Conservation (phyloP, 1,139 yeast genomes). For the Pichia sp. region DNA sequence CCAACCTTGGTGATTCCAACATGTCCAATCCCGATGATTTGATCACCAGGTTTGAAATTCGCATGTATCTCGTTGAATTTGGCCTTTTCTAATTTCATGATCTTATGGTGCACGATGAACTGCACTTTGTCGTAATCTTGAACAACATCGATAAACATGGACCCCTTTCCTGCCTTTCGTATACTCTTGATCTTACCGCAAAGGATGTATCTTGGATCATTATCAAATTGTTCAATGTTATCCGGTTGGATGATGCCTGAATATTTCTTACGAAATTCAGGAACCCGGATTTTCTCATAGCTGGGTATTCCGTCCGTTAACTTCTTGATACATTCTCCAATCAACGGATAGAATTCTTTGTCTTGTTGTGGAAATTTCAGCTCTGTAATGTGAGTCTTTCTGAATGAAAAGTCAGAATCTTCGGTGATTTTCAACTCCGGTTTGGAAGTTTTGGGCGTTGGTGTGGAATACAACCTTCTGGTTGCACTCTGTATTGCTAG, state of each 20-base stretch:
- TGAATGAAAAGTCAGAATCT: conserved; percentile 42
- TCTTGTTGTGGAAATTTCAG: conserved; percentile 22
- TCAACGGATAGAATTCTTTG: conserved; percentile 26
- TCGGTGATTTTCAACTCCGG: too few species aligned
- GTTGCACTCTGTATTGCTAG: too few species aligned
- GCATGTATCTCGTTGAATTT: conserved; percentile 47
- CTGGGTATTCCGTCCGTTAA: background rate
- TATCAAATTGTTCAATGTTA: conserved; percentile 21
- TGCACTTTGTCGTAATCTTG: conserved; percentile 62
- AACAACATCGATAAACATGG: conserved; percentile 62
- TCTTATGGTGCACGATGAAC: conserved; percentile 55
- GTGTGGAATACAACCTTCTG: too few species aligned
- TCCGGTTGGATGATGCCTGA: conserved; percentile 2
- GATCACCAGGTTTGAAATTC: conserved; percentile 68
- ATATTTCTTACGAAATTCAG: conserved; percentile 33
- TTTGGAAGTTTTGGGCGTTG: too few species aligned
- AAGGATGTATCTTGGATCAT: conserved; percentile 25
- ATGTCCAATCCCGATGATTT: conserved; percentile 57
- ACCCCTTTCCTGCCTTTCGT: conserved; percentile 62
- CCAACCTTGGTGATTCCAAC: conserved; percentile 80
- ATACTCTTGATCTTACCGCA: conserved; percentile 57
- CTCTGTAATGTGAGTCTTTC: conserved; percentile 30
- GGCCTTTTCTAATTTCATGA: conserved; percentile 41
- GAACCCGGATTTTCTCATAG: conserved; percentile 29
- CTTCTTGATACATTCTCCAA: conserved; percentile 11